Conservation (phyloP, 1,139 yeast species). For the Diutina mesorugosa region DNA sequence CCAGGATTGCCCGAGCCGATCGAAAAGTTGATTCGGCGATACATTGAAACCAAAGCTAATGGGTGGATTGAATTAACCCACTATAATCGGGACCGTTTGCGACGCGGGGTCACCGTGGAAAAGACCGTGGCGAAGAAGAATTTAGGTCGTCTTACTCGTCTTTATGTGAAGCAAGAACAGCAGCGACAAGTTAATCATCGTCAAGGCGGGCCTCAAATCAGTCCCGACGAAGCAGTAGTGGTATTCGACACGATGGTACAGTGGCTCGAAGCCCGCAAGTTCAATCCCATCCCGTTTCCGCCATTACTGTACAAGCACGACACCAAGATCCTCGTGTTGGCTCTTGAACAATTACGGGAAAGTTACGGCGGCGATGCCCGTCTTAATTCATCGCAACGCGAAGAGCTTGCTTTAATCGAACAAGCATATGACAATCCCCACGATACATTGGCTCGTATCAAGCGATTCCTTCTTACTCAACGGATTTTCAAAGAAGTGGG, state of each 20-base stretch:
- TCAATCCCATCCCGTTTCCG: constrained; percentile 87
- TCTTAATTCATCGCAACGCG: constrained; percentile 77
- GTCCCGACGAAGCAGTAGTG: constrained; percentile 81
- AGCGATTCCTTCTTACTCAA: constrained; percentile 73
- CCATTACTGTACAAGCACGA: constrained; percentile 89
- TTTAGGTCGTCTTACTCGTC: constrained; percentile 76
- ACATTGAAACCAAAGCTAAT: constrained; percentile 90
- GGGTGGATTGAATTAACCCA: constrained; percentile 95
- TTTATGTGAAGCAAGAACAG: constrained; percentile 90
- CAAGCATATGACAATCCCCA: constrained; percentile 97
- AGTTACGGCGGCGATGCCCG: constrained; percentile 74
- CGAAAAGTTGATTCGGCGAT: constrained; percentile 73
- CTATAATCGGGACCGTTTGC: constrained; percentile 78
- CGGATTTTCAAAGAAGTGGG: constrained; percentile 86
- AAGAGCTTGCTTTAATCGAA: constrained; percentile 85
- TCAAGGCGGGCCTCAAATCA: constrained; percentile 76
- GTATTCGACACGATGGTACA: constrained; percentile 79
- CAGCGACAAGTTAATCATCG: constrained; percentile 73
- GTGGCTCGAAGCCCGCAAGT: constrained; percentile 83
- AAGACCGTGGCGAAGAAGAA: constrained; percentile 91
- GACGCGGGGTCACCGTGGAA: constrained; percentile 82
- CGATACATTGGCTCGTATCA: constrained; percentile 76
- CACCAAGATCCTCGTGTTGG: constrained; percentile 76
- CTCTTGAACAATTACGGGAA: constrained; percentile 80
- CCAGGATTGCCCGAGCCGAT: constrained; percentile 93